Evolutionary conservation across 2,329 filamentous ascomycete species (phyloP).

Genomic region (Aspergillus ochraceus): DNA sequence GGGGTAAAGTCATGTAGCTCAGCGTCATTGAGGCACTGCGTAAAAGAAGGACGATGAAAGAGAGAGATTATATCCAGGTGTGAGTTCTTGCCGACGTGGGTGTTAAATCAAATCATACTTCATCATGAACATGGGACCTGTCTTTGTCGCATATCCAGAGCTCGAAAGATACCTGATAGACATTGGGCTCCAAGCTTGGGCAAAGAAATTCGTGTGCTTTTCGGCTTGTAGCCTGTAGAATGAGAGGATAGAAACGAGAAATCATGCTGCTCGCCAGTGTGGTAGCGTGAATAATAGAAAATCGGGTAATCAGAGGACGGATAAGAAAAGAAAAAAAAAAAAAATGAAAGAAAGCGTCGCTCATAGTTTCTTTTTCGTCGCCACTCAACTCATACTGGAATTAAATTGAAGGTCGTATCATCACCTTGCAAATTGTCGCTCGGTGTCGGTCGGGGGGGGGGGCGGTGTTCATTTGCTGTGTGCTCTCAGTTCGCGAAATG

Average conservation of each 20-base stretch:
- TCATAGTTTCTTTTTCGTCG: conserved; percentile 16
- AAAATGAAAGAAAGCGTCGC: no score
- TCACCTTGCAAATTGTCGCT: conserved; percentile 34
- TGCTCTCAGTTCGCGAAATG: conserved; percentile 10
- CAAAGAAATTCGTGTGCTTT: conserved; percentile 9
- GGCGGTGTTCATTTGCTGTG: conserved; percentile 25
- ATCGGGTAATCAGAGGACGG: conserved; percentile 1
- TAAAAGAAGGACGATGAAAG: background rate
- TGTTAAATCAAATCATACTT: background rate
- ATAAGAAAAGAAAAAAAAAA: no score
- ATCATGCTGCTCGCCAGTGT: background rate
- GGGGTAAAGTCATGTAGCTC: background rate
- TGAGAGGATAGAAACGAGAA: background rate
- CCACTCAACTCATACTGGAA: conserved; percentile 17
- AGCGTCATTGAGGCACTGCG: background rate
- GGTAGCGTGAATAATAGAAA: background rate
- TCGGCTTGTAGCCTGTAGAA: conserved; percentile 7
- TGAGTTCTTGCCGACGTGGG: conserved; percentile 2
- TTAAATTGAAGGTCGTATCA: conserved; percentile 7
- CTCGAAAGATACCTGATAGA: conserved; percentile 8
- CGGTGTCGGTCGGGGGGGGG: conserved; percentile 26
- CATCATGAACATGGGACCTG: conserved; percentile 3
- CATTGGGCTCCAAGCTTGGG: conserved; percentile 10
- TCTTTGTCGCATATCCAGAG: conserved; percentile 11
- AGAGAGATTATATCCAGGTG: conserved; percentile 5